These are phyloP conservation scores for Picochlorum sp. DNA, from an alignment of 139 green algal species.

Conservation along the genomic window DNA sequence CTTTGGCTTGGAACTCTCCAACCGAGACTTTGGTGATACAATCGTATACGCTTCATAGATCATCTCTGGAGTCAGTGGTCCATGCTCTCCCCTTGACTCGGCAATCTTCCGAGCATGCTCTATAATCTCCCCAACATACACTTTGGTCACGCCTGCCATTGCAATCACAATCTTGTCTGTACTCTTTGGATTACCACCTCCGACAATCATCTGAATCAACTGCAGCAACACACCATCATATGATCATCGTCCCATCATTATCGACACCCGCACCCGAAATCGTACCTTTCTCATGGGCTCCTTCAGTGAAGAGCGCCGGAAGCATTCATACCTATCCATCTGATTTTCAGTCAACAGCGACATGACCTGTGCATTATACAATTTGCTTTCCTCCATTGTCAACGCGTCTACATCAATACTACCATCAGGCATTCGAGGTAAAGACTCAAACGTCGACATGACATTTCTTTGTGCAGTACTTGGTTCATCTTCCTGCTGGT, in stretches of 20 bases:
- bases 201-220: conserved; percentile 38
- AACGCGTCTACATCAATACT: conserved; percentile 23
- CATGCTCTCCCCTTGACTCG: conserved; percentile 34
- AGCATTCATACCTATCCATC: conserved; percentile 57
- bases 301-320: conserved; percentile 47
- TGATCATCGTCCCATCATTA: neutral
- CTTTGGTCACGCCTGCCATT: conserved; percentile 57
- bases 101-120: conserved; percentile 57
- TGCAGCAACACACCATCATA: conserved; percentile 4
- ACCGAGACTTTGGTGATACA: conserved; percentile 12
- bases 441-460: neutral
- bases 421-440: conserved; percentile 18
- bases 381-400: conserved; percentile 18
- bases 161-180: conserved; percentile 47
- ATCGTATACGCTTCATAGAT: conserved; percentile 49
- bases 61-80: conserved; percentile 52
- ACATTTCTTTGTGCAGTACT: neutral
- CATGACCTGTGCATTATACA: conserved; percentile 33
- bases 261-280: neutral
- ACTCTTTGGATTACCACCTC: conserved; percentile 6
- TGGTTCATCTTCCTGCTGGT: neutral
- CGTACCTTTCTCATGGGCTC: conserved; percentile 37
- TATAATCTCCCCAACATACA: conserved; percentile 69
- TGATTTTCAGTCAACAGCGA: conserved; percentile 57
- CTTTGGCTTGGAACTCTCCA: no score